phyloP scores from a whole-genome alignment of 306 rosid species.

The Corylus americana region DNA sequence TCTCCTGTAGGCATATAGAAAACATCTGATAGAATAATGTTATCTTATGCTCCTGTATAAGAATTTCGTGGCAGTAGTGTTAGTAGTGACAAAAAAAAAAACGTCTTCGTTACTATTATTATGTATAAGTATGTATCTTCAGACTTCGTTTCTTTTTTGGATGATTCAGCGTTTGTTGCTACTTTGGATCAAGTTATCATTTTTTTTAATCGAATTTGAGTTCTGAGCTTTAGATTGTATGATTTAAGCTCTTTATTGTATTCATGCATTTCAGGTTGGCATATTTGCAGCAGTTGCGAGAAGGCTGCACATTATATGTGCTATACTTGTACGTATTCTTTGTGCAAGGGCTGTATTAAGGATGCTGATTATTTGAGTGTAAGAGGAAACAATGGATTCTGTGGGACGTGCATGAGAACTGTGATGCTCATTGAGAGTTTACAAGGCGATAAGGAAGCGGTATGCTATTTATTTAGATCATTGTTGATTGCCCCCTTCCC shows the following conservation, averaged over 20 bases:
- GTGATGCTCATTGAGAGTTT: conserved; percentile 80
- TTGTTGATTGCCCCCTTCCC: background rate
- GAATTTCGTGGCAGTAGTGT: background rate
- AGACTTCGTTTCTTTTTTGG: conserved; percentile 7
- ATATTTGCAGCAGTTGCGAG: conserved; percentile 80
- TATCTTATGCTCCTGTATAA: background rate
- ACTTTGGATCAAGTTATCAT: background rate
- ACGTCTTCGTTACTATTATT: too few relatives aligned
- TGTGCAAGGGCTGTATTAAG: conserved; percentile 82
- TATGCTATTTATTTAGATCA: conserved; percentile 32
- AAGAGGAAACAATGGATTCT: conserved; percentile 86
- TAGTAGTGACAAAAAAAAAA: too few relatives aligned
- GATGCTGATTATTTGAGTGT: conserved; percentile 79
- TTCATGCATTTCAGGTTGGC: conserved; percentile 81
- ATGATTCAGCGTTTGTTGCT: background rate
- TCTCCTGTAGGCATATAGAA: background rate
- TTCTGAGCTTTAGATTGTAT: conserved; percentile 16
- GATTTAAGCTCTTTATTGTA: conserved; percentile 6
- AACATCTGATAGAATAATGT: background rate
- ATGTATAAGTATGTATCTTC: background rate
- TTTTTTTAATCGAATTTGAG: background rate
- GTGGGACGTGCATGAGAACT: conserved; percentile 87
- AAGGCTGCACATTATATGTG: conserved; percentile 89
- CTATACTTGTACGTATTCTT: conserved; percentile 87
- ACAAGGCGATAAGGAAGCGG: conserved; percentile 70